Base-by-base conservation (phyloP, 2,329 filamentous ascomycete genomes). In the Dendryphion nanum region DNA sequence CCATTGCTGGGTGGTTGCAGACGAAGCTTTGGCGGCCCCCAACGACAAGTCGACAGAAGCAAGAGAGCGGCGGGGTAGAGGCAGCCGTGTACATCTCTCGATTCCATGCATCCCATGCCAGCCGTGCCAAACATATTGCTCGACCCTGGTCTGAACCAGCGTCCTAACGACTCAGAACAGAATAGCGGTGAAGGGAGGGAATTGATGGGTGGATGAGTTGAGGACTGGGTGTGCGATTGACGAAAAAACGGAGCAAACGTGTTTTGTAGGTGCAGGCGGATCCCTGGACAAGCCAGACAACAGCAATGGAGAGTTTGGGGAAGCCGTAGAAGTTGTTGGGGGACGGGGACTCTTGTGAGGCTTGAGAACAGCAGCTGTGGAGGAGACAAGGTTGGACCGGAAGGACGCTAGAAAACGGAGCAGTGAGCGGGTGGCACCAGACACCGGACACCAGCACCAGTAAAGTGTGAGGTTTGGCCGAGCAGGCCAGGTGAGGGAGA, bases 321-420 rank as follows among this genome's bases (percentile, higher is more conserved):
- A n/a, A n/a, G n/a, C n/a, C n/a, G n/a, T n/a, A n/a, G n/a, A n/a
- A n/a, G n/a, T n/a, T n/a, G n/a, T n/a, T n/a, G n/a, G n/a, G n/a
- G n/a, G n/a, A n/a, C n/a, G n/a, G n/a, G n/a, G n/a, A n/a, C n/a
- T n/a, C n/a, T n/a, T n/a, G n/a, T n/a, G n/a, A n/a, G n/a, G n/a
- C n/a, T n/a, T n/a, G n/a, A n/a, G n/a, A n/a, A n/a, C n/a, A n/a
- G n/a, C n/a, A n/a, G n/a, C n/a, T n/a, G n/a, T n/a, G n/a, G n/a
- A n/a, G n/a, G n/a, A n/a, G n/a, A n/a, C n/a, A 16, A 30, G 15
- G 29, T 30, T 17, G 29, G 13, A n/a, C 38, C 42, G 29, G 42
- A 41, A 41, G 40, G 41, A 40, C 58, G 57, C 59, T 63, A 63
- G 61, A 62, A 44, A 62, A 62, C 45, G 44, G 46, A 46, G 44